Evolutionary conservation across 2,329 filamentous ascomycete species (phyloP), one percentile per base, ranked within the genome.

Genomic region (Botrytis elliptica): DNA sequence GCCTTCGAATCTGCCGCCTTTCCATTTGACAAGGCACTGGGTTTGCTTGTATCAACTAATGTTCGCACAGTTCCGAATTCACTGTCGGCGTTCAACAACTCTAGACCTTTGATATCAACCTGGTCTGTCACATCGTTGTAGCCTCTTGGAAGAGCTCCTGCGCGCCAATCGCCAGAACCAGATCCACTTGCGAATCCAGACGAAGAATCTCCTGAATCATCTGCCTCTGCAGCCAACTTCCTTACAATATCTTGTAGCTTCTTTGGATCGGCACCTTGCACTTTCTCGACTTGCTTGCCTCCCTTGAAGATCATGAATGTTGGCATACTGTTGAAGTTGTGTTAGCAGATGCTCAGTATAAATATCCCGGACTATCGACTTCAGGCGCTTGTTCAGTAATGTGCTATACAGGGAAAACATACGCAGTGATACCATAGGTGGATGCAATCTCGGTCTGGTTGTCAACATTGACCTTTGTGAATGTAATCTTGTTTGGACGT

Each of bases 291-390:
- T 73, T 90, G 85, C 76, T 89, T 86, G 78, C 90, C 91, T 80
- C 92, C 88, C 79, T 92, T 91, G 85, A 93, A 97, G 79, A 98
- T 88, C 80, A 98, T 88, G 83, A 98, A 97, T n/a, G 95, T 97
- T 14, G 96, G 96, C 81, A 95, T 88, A 40, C 87, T 88, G 70
- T 33, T 46, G 16, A 7, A 70, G 71, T 33, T 25, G 1, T 46
- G 55, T 77, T 73, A 76, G 75, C 49, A 69, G 57, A 36, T 14
- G 4, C 10, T 59, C 5, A 8, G 33, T 49, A 14, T 22, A 16
- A 25, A n/a, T 20, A 33, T 5, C 18, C 10, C 52, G 7, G n/a
- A 18, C 29, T 12, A 62, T 25, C 33, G 4, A n/a, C 40, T 16
- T n/a, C 10, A 10, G 12, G 20, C 8, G 3, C 62, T 33, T 16